Percentiles rank a stretch among this genome's conserved stretches.
These are phyloP conservation scores for Vigna mungo DNA, from an alignment of 306 rosid species.

Conservation along the genomic window DNA sequence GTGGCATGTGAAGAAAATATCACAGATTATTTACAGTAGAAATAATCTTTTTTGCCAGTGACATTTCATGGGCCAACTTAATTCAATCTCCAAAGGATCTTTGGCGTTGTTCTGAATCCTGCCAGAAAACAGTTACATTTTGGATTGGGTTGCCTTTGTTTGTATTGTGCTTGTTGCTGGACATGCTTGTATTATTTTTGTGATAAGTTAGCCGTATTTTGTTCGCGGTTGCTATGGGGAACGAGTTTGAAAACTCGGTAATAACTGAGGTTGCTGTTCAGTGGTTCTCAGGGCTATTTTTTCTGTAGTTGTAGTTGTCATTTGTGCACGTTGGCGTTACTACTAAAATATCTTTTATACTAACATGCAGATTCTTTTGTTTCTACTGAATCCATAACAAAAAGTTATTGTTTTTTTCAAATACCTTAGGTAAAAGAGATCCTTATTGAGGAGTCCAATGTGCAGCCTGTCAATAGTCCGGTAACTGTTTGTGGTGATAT, in stretches of 20 bases:
- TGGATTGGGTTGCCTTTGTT: not conserved
- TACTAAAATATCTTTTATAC: not conserved
- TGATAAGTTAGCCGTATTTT: not conserved
- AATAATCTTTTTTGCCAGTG: not conserved
- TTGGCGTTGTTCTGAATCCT: not conserved
- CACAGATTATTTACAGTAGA: not conserved
- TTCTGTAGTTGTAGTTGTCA: not conserved
- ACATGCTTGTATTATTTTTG: not conserved
- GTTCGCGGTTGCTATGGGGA: not conserved
- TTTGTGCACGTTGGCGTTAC: not conserved
- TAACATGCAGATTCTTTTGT: not conserved
- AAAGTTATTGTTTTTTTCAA: not conserved
- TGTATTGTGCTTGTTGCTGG: not conserved
- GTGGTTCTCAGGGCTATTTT: not conserved
- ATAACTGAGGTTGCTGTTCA: not conserved
- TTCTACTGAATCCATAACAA: not conserved
- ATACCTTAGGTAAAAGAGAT: constrained; percentile 16
- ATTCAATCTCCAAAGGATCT: not conserved
- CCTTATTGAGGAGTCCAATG: constrained; percentile 30
- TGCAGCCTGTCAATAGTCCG: constrained; percentile 35
- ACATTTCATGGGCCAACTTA: not conserved
- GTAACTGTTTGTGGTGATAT: constrained; percentile 34
- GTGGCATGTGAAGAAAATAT: not conserved
- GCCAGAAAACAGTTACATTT: not conserved
- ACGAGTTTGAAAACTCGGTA: not conserved